A percentile compares a stretch with the other conserved stretches of the same genome.
Evolutionary conservation across 139 green algal species (phyloP).

Genomic region (Nannochloris sp.): DNA sequence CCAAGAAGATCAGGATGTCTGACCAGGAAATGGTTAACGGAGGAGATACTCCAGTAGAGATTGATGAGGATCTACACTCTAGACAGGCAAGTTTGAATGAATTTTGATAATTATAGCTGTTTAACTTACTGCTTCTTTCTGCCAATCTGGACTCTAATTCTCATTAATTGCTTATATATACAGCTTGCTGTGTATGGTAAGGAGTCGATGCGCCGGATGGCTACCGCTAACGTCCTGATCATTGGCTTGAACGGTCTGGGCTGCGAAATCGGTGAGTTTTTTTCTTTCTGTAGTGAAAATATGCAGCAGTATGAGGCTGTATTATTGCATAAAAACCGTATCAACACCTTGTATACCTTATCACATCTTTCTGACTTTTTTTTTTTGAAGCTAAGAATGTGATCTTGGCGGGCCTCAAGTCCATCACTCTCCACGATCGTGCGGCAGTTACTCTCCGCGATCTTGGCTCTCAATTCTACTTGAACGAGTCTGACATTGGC

Average conservation of each 20-base stretch:
- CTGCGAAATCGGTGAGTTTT: constrained; percentile 76
- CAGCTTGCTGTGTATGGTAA: constrained; percentile 97
- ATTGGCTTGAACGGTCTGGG: constrained; percentile 79
- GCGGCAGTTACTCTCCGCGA: constrained; percentile 46
- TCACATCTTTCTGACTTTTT: too few species aligned
- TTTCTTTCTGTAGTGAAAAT: background rate
- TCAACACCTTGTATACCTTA: too few species aligned
- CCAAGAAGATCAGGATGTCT: constrained; percentile 21
- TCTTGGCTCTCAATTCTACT: constrained; percentile 92
- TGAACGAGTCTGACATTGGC: constrained; percentile 80
- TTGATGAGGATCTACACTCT: constrained; percentile 97
- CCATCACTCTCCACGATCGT: constrained; percentile 81
- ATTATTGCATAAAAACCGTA: background rate
- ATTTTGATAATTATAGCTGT: background rate
- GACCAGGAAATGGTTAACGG: constrained; percentile 18
- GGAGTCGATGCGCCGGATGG: constrained; percentile 88
- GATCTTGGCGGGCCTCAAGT: constrained; percentile 90
- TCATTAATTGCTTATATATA: background rate
- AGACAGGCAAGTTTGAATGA: constrained; percentile 24
- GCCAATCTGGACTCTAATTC: background rate
- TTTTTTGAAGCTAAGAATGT: constrained; percentile 91
- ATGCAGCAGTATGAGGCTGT: background rate
- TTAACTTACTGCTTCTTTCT: background rate
- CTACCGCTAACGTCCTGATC: constrained; percentile 75
- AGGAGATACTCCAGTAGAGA: constrained; percentile 24